Conservation (phyloP, 768 basidiomycete genomes). For the Agrocybe pediades region DNA sequence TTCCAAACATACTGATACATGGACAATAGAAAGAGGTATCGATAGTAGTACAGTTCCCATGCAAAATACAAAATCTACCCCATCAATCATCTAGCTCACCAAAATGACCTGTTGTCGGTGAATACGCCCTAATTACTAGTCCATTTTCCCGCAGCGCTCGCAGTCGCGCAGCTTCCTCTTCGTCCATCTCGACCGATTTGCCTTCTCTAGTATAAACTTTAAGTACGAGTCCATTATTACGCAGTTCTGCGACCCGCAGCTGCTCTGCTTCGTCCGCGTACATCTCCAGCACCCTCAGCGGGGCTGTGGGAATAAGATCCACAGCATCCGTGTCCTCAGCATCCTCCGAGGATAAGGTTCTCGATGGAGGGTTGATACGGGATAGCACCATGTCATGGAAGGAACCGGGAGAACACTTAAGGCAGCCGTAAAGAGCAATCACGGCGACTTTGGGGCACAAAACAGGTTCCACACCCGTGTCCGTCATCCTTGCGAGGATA, state of each 20-base stretch:
- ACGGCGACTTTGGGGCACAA: slow-evolving; percentile 22
- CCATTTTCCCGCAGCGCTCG: slow-evolving; percentile 13
- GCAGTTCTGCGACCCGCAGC: slow-evolving; percentile 11
- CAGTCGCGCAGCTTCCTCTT: slow-evolving; percentile 14
- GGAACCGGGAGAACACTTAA: slow-evolving; percentile 16
- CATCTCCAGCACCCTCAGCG: slow-evolving; percentile 17
- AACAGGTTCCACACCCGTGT: slow-evolving; percentile 3
- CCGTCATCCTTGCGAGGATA: slow-evolving; percentile 19
- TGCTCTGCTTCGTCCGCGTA: slow-evolving; percentile 14
- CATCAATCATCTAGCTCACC: slow-evolving; percentile 5
- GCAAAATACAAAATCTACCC: slow-evolving; percentile 1
- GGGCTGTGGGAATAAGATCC: background rate
- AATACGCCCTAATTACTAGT: slow-evolving; percentile 17
- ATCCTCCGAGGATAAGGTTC: background rate
- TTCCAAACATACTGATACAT: too few relatives aligned
- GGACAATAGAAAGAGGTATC: too few relatives aligned
- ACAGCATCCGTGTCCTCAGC: background rate
- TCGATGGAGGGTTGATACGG: slow-evolving; percentile 1
- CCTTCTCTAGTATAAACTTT: slow-evolving; percentile 15
- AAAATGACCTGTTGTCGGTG: slow-evolving; percentile 16
- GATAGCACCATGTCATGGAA: slow-evolving; percentile 21
- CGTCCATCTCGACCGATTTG: slow-evolving; percentile 10
- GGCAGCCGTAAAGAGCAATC: slow-evolving; percentile 22
- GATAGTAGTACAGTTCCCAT: too few relatives aligned
- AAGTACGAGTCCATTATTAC: slow-evolving; percentile 18